Evolutionary conservation across 805 yeast genomes (phyloP), one percentile per base, ranked within the genome.

Genomic region (Kazachstania bromeliacearum): DNA sequence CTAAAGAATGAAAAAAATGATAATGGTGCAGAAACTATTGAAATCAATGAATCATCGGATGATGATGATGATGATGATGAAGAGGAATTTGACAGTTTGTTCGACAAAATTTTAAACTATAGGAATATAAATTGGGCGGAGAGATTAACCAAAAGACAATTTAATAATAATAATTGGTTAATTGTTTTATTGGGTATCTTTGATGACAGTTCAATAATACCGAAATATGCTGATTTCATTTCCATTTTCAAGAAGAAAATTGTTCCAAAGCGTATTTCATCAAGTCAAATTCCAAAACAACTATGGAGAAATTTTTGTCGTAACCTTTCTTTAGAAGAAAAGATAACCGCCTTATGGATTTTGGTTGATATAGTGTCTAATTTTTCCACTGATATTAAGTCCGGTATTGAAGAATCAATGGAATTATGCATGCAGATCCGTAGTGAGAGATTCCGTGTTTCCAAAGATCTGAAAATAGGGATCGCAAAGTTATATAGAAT

Each of bases 91-190:
- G 54, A 49, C n/a, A 45, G 30, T 12, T 31, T 38, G 6, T 56
- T 63, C 12, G 60, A 66, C 28, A 60, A 59, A 38, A 51, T 60
- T 39, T 33, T 82, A 46, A 73, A 77, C 39, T 71, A 75, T 55
- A 65, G 79, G 37, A 77, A 77, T 29, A 60, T 63, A 0, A 59
- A 77, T 9, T 92, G 97, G 96, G 73, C 77, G 40, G 94, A 82
- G 21, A 66, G 94, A 28, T 65, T 89, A 14, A 70, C 77, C 10
- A 77, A 73, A 37, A 73, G 95, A 37, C 72, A 73, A 43, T 92
- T 83, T 56, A 75, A 70, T 47, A 87, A 85, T 48, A 94, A 95
- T 4, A 76, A 75, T 37, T 89, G 96, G 96, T 79, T 85, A 47
- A 68, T 80, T 28, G 71, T 81, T 29, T 57, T 88, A 29, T 55